These are phyloP conservation scores for Amphirosellinia nigrospora DNA, from an alignment of 495 filamentous ascomycete genomes.

Conservation along the genomic window DNA sequence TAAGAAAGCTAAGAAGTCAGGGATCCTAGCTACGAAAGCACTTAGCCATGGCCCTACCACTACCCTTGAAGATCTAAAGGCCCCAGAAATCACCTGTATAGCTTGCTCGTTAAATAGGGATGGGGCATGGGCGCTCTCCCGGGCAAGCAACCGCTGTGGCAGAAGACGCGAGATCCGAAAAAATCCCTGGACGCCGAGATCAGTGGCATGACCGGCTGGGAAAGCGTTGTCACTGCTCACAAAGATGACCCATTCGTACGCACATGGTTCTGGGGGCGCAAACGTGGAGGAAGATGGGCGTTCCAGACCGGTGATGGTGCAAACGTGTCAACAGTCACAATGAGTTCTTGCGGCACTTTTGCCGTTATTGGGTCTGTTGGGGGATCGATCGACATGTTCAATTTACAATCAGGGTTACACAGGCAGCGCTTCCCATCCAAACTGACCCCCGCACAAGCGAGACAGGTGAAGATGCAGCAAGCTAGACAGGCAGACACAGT, in stretches of 20 bases:
- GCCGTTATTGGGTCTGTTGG: conserved; percentile 84
- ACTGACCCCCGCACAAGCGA: conserved; percentile 67
- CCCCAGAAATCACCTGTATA: conserved; percentile 86
- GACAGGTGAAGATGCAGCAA: conserved; percentile 64
- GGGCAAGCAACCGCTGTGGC: conserved; percentile 75
- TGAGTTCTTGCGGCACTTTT: conserved; percentile 93
- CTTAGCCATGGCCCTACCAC: conserved; percentile 58
- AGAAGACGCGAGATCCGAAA: conserved; percentile 65
- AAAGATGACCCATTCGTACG: conserved; percentile 80
- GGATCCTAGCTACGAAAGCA: conserved; percentile 61
- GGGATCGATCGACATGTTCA: conserved; percentile 90
- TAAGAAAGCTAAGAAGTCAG: conserved; percentile 83
- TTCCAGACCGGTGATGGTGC: conserved; percentile 85
- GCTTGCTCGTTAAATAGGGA: conserved; percentile 91
- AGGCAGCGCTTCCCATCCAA: conserved; percentile 83
- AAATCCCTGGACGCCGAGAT: conserved; percentile 63
- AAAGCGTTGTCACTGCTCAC: conserved; percentile 95
- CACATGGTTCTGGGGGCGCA: conserved; percentile 98
- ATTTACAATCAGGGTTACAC: conserved; percentile 89
- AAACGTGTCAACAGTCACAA: conserved; percentile 83
- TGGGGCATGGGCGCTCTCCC: conserved; percentile 84
- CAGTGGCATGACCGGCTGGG: conserved; percentile 85
- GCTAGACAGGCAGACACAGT: conserved; percentile 53
- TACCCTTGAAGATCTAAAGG: conserved; percentile 77
- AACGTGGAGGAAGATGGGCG: conserved; percentile 89